Evolutionary conservation across 2,329 filamentous ascomycete species (phyloP), one percentile per base, ranked within the genome.

Genomic region (Fusarium brevicatenulatum): DNA sequence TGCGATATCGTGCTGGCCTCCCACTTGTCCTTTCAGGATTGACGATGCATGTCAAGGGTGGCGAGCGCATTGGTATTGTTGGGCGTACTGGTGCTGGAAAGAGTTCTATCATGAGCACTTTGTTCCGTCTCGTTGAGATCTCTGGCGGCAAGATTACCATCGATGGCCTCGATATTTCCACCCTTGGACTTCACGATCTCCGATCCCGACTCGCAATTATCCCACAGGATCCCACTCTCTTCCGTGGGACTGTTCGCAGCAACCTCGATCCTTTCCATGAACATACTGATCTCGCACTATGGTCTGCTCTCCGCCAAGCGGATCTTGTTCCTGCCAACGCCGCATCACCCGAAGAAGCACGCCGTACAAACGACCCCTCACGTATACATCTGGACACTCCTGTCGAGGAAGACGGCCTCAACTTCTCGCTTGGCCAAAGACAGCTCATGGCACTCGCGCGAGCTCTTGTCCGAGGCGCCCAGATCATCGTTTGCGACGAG

Each of bases 401-500:
- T 4, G 95, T 98, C 5, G 95, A 98, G 76, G 96, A 98, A 80
- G 95, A 98, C 83, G 96, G 96, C 0, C 88, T 97, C 69, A 98
- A 98, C 83, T 98, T 97, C 85, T 97, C 94, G 1, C 91, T 98
- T 15, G 95, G 95, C 11, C 95, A 98, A 83, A 91, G 96, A 7
- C 96, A 98, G 82, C 89, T 98, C 54, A 97, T 98, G 93, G 96
- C 96, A 2, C 87, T 99, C 2, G 95, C 95, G 0, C 91, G 96
- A 2, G 96, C 96, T 0, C 89, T 99, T 5, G 95, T 98, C 9
- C 91, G 95, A 42, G 91, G 92, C 47, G 93, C 92, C 2, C 94
- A 93, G 76, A 98, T 98, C 82, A 98, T 98, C 76, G 92, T 99
- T 55, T 98, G 95, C 82, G 96, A 99, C 84, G 96, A 99, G 82